A percentile compares a stretch with the other conserved stretches of the same genome.
Evolutionary conservation across 2,329 filamentous ascomycete genomes (phyloP).

Genomic region (Aureobasidium pullulans): DNA sequence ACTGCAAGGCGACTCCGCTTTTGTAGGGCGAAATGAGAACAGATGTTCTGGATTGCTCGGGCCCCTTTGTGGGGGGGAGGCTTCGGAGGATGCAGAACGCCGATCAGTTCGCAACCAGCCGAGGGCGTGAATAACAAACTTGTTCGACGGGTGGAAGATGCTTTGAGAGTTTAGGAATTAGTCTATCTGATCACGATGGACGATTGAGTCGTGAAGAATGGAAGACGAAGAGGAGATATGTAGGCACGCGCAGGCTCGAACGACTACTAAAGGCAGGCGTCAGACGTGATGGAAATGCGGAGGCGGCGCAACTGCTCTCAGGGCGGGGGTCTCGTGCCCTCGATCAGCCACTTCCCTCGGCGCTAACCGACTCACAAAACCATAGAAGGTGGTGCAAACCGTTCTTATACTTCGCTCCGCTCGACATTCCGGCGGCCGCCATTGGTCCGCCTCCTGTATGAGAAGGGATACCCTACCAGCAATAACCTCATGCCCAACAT

Average conservation of each 20-base stretch:
- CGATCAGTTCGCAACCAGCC: slow-evolving; percentile 6
- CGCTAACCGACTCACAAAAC: slow-evolving; percentile 2
- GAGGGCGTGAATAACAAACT: not conserved
- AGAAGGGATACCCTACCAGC: not conserved
- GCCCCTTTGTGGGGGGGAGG: slow-evolving; percentile 10
- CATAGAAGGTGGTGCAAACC: slow-evolving; percentile 2
- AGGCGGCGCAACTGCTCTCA: slow-evolving; percentile 2
- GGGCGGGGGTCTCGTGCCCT: slow-evolving; percentile 12
- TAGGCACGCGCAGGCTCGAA: not conserved
- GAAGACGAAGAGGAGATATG: not conserved
- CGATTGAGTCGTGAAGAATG: not conserved
- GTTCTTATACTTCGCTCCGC: not conserved
- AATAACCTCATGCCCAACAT: not conserved
- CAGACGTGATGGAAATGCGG: slow-evolving; percentile 12
- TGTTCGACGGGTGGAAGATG: not conserved
- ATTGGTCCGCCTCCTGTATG: not conserved
- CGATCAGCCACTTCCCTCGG: slow-evolving; percentile 8
- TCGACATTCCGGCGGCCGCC: not conserved
- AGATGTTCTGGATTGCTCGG: slow-evolving; percentile 14
- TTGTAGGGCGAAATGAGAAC: slow-evolving; percentile 4
- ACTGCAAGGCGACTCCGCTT: slow-evolving; percentile 11
- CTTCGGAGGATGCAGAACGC: slow-evolving; percentile 8
- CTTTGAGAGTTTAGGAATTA: not conserved
- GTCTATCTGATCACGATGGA: not conserved
- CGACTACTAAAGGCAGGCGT: not conserved